Conservation (phyloP, 257 asterid genomes). For the Solanum sitiens region DNA sequence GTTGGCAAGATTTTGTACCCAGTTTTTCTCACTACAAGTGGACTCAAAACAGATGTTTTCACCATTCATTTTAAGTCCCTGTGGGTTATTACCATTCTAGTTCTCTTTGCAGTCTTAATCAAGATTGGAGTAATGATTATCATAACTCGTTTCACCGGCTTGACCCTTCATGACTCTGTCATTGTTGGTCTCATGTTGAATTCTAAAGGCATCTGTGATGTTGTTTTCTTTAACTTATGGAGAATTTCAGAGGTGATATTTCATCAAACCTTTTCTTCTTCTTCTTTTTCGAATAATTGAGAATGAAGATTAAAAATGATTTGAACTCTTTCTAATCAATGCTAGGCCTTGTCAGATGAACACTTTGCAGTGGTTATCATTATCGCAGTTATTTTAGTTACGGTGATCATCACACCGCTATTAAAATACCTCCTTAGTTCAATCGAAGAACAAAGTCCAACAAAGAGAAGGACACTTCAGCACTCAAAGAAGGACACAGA, state of each 20-base stretch:
- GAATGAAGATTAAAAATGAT: background rate
- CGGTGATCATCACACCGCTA: conserved; percentile 44
- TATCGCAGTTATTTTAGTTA: conserved; percentile 35
- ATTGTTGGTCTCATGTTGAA: conserved; percentile 58
- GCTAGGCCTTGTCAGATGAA: conserved; percentile 35
- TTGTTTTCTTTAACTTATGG: conserved; percentile 47
- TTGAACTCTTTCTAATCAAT: background rate
- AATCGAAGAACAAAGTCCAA: conserved; percentile 12
- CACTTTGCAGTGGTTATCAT: conserved; percentile 46
- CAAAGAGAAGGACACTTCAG: conserved; percentile 47
- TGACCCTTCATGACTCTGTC: conserved; percentile 28
- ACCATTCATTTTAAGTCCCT: conserved; percentile 18
- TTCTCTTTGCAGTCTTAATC: conserved; percentile 8
- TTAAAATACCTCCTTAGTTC: conserved; percentile 45
- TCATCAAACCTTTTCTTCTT: background rate
- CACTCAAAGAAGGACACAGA: conserved; percentile 39
- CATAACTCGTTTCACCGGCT: conserved; percentile 20
- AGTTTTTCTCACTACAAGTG: conserved; percentile 55
- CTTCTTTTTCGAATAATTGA: background rate
- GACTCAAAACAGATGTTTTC: conserved; percentile 57
- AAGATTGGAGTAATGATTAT: conserved; percentile 31
- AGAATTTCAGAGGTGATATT: conserved; percentile 34
- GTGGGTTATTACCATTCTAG: conserved; percentile 21
- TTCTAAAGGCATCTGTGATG: conserved; percentile 53
- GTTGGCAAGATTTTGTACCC: conserved; percentile 61